Evolutionary conservation across 352 stramenopile genomes (phyloP).

Genomic region (Pythium oligandrum): DNA sequence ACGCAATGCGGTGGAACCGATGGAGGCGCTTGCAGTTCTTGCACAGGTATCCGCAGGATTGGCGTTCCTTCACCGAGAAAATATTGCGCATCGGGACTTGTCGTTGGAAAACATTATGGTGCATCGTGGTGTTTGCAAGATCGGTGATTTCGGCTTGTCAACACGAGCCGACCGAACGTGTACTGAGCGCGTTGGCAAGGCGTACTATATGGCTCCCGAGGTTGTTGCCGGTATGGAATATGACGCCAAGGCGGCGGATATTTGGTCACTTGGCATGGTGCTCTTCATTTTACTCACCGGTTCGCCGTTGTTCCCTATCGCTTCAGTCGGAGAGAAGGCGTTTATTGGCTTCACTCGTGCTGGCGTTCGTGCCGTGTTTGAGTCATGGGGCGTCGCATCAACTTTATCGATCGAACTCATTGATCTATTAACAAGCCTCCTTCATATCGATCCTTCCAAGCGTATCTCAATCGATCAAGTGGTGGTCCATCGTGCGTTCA

Average conservation of each 20-base stretch:
- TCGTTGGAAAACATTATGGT: constrained; percentile 53
- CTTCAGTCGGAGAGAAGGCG: constrained; percentile 21
- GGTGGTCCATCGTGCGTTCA: constrained; percentile 9
- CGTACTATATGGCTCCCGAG: constrained; percentile 68
- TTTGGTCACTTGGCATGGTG: constrained; percentile 67
- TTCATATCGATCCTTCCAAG: constrained; percentile 11
- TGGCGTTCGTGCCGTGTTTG: constrained; percentile 26
- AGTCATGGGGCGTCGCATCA: constrained; percentile 21
- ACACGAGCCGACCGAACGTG: constrained; percentile 17
- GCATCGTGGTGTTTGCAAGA: constrained; percentile 28
- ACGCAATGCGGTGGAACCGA: constrained; percentile 8
- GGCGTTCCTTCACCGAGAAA: constrained; percentile 34
- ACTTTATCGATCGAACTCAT: constrained; percentile 12
- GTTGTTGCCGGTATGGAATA: constrained; percentile 35
- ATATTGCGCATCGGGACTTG: constrained; percentile 43
- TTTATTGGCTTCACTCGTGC: constrained; percentile 17
- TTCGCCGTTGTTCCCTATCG: constrained; percentile 37
- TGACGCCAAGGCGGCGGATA: constrained; percentile 38
- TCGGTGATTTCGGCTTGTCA: constrained; percentile 59
- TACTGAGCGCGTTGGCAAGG: constrained; percentile 42
- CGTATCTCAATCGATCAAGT: constrained; percentile 13
- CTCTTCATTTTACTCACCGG: constrained; percentile 65
- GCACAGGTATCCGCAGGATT: constrained; percentile 34
- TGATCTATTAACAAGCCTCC: constrained; percentile 11
- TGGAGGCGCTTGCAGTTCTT: constrained; percentile 31